phyloP scores from a whole-genome alignment of 169 alveolate species.

The Theileria parva region DNA sequence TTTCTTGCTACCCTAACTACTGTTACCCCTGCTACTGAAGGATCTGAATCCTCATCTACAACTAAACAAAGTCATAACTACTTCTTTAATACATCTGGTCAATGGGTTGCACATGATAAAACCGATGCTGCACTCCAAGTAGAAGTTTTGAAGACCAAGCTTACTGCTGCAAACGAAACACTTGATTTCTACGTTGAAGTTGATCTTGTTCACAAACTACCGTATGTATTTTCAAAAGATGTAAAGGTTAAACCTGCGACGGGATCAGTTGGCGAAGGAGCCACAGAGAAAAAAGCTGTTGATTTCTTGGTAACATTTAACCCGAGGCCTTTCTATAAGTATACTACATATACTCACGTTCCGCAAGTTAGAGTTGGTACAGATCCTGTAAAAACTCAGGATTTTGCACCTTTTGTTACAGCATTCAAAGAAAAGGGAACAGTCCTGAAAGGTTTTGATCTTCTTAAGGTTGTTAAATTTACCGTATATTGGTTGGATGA shows the following conservation, averaged over 20 bases:
- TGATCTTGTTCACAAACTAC: not conserved
- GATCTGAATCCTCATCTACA: not conserved
- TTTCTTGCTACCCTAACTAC: not conserved
- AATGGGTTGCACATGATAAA: not conserved
- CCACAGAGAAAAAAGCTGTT: not conserved
- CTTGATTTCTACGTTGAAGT: not conserved
- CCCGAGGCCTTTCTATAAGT: not conserved
- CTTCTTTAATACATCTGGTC: not conserved
- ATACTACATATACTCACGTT: not conserved
- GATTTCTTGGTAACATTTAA: not conserved
- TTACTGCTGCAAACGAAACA: not conserved
- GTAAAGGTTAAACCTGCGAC: not conserved
- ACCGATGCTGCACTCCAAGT: not conserved
- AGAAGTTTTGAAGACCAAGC: not conserved
- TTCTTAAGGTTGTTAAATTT: conserved; percentile 3
- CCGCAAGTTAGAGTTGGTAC: conserved; percentile 2
- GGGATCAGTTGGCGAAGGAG: not conserved
- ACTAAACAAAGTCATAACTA: not conserved
- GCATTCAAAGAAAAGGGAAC: not conserved
- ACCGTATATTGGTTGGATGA: conserved; percentile 15
- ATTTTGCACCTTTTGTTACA: not conserved
- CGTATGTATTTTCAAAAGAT: not conserved
- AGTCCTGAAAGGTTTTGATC: not conserved
- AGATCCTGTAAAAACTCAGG: not conserved
- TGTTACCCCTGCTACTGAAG: not conserved